Evolutionary conservation across 257 asterid genomes (phyloP).

Genomic region (Primulina eburnea): DNA sequence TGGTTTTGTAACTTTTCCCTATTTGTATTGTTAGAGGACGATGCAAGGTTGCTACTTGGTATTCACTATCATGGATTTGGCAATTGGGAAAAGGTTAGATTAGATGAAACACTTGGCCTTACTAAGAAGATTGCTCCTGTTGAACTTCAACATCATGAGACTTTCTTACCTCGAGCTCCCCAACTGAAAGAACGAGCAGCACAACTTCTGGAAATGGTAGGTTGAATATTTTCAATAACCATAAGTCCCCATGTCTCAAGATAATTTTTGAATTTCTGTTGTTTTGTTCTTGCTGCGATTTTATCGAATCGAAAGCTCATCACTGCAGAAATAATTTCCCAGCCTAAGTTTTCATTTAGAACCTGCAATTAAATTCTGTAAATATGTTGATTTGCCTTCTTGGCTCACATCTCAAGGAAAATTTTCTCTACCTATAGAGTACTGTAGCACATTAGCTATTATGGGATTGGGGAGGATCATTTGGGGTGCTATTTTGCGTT

Average conservation of each 20-base stretch:
- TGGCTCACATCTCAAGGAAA: neutral
- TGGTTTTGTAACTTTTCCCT: slow-evolving; percentile 15
- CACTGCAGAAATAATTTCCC: neutral
- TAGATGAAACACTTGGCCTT: slow-evolving; percentile 88
- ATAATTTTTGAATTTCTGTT: slow-evolving; percentile 20
- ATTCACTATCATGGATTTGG: slow-evolving; percentile 94
- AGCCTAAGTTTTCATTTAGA: neutral
- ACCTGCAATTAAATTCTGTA: neutral
- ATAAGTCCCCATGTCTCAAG: slow-evolving; percentile 15
- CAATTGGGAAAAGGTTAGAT: slow-evolving; percentile 90
- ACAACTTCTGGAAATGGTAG: slow-evolving; percentile 92
- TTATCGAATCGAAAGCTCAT: slow-evolving; percentile 5
- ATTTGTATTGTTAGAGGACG: slow-evolving; percentile 73
- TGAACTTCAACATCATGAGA: slow-evolving; percentile 97
- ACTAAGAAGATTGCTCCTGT: slow-evolving; percentile 96
- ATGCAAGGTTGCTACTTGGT: slow-evolving; percentile 94
- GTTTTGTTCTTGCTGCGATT: slow-evolving; percentile 20
- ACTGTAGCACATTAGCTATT: neutral
- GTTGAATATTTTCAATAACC: slow-evolving; percentile 21
- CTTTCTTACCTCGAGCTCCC: slow-evolving; percentile 97
- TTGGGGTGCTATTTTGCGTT: slow-evolving; percentile 10
- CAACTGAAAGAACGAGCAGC: slow-evolving; percentile 96
- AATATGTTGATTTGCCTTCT: neutral
- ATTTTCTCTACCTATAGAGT: neutral
- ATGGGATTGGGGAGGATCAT: neutral